Percentiles rank a stretch among this genome's conserved stretches.
phyloP scores from a whole-genome alignment of 75 land plant genomes.

The Azolla pinnata region DNA sequence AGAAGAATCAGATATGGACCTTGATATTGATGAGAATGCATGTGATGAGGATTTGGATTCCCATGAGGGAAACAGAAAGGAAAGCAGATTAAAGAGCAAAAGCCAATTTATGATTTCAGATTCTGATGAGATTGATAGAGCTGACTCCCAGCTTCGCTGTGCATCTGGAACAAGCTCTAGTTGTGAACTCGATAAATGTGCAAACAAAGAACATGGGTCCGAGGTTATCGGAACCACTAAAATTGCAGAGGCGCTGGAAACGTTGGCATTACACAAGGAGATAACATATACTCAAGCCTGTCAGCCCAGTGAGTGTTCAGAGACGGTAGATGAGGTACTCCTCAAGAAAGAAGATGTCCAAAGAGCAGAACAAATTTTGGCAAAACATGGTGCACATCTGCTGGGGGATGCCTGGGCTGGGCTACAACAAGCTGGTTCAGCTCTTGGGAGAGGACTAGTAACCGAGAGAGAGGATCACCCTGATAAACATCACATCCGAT shows the following conservation, averaged over 20 bases:
- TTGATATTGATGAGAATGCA: constrained; percentile 40
- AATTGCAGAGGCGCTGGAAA: constrained; percentile 16
- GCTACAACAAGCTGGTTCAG: too few relatives aligned
- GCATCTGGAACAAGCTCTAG: constrained; percentile 57
- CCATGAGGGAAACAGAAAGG: not conserved
- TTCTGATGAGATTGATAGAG: too few relatives aligned
- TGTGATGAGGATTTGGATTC: constrained; percentile 19
- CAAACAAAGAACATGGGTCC: constrained; percentile 36
- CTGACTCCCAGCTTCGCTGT: too few relatives aligned
- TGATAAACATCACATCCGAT: constrained; percentile 31
- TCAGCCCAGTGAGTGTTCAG: not conserved
- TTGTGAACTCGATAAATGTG: constrained; percentile 80
- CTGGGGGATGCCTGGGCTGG: constrained; percentile 59
- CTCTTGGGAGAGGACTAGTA: constrained; percentile 1
- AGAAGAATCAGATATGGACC: constrained; percentile 23
- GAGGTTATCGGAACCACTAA: not conserved
- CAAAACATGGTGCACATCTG: constrained; percentile 48
- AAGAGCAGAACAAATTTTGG: constrained; percentile 31
- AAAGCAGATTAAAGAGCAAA: constrained; percentile 2
- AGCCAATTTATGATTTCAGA: not conserved
- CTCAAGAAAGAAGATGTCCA: constrained; percentile 10
- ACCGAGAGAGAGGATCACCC: not conserved
- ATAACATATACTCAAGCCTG: not conserved
- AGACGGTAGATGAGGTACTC: not conserved
- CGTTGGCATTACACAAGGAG: constrained; percentile 2